Evolutionary conservation across 2,329 filamentous ascomycete genomes (phyloP), one percentile per base, ranked within the genome.

Genomic region (Thielaviopsis populi): DNA sequence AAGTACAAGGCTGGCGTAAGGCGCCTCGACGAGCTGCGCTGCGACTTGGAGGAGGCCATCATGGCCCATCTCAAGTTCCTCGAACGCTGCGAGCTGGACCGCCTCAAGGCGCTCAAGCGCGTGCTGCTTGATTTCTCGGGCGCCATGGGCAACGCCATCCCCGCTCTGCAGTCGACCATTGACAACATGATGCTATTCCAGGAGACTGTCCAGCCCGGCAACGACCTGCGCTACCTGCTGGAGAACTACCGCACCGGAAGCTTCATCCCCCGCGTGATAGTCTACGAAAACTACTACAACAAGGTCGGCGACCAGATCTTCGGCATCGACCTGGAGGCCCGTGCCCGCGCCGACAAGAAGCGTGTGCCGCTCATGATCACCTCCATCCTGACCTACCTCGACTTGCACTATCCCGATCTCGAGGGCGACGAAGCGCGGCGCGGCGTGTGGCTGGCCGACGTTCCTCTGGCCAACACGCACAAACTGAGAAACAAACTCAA

Each of bases 131-230:
- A 99, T 75, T 97, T 99, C 74, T 96, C 92, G 3, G 94, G 94
- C 56, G 91, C 92, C 43, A 89, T 99, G 73, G 92, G 92, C 79
- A 99, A 99, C 71, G 92, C 96, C 70, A 97, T 99, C 67, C 95
- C 94, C 19, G 95, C 89, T 71, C 78, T 99, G 67, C 94, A 97
- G 75, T 92, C 92, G 66, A 91, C 91, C 0, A 91, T 99, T 27
- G 94, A 99, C 76, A 91, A 95, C 72, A 96, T 99, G 91, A 91
- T 99, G 85, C 81, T 99, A 58, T 99, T 95, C 76, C 94, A 99
- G 74, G 94, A 99, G 78, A 97, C 94, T 0, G 89, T 99, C n/a
- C 94, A 97, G 74, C 94, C 94, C 5, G 73, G 85, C 59, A 88
- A 89, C 46, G 94, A 99, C 74, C 77, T 99, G 69, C 83, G 94